A percentile compares a stretch with the other conserved stretches of the same genome.
These are phyloP conservation scores for Xylaria cubensis DNA, from an alignment of 495 filamentous ascomycete species.

Conservation along the genomic window DNA sequence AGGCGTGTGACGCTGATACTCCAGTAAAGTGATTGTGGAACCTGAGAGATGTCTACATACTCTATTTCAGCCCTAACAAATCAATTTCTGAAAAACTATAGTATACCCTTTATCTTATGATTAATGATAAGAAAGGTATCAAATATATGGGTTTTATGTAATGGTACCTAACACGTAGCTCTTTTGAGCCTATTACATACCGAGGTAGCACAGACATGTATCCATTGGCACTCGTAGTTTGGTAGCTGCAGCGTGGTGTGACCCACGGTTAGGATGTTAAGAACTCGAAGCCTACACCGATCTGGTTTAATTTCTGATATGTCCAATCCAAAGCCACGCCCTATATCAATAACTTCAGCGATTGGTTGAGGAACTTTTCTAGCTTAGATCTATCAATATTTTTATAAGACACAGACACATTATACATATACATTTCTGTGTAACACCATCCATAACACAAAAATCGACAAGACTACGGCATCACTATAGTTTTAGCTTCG, in stretches of 20 bases:
- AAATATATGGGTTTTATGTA: neutral
- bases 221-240: too few relatives aligned
- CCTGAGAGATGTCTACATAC: neutral
- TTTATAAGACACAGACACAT: neutral
- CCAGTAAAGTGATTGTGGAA: neutral
- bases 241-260: constrained; percentile 6
- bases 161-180: too few relatives aligned
- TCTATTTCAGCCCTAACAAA: too few relatives aligned
- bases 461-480: neutral
- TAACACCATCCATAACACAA: constrained; percentile 3
- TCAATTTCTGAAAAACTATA: too few relatives aligned
- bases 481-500: neutral
- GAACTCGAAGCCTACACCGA: neutral
- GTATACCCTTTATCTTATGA: too few relatives aligned
- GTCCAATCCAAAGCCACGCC: neutral
- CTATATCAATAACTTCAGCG: neutral
- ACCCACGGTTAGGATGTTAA: neutral
- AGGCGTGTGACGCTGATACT: neutral
- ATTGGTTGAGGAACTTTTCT: constrained; percentile 4
- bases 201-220: too few relatives aligned
- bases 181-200: too few relatives aligned
- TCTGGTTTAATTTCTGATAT: neutral
- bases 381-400: neutral
- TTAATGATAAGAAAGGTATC: too few relatives aligned
- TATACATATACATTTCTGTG: neutral